Percentiles rank a stretch among this genome's conserved stretches.
Conservation (phyloP, 371 early-diverging fungal genomes). For the Mucor ambiguus region DNA sequence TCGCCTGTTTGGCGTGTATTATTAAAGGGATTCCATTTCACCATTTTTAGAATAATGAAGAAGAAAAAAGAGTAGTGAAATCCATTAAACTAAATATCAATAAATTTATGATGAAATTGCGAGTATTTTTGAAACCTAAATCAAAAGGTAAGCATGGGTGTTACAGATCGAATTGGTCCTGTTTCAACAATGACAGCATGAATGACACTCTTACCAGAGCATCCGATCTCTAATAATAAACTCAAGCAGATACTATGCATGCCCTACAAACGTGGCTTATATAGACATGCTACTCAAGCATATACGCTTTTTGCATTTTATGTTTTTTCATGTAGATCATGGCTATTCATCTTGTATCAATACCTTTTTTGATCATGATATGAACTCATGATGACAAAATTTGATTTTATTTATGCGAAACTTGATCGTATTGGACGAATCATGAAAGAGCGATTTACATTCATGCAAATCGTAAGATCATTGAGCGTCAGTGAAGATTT, state of each 20-base stretch:
- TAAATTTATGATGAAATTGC: not conserved
- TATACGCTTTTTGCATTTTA: not conserved
- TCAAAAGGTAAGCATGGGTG: slow-evolving; percentile 2
- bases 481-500: not conserved
- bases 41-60: not conserved
- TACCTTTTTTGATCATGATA: not conserved
- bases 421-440: not conserved
- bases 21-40: not conserved
- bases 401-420: not conserved
- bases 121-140: not conserved
- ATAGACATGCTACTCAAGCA: not conserved
- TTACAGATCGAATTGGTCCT: slow-evolving; percentile 4
- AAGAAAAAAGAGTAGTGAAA: not conserved
- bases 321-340: not conserved
- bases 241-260: too few species aligned
- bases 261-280: too few species aligned
- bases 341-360: not conserved
- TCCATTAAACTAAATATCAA: not conserved
- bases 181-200: not conserved
- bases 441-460: not conserved
- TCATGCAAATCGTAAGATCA: not conserved
- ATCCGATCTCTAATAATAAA: too few species aligned
- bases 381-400: slow-evolving; percentile 1
- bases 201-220: not conserved
- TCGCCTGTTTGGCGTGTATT: not conserved